Evolutionary conservation across 345 rosid species (phyloP), one percentile per base, ranked within the genome.

Genomic region (Draba incana): DNA sequence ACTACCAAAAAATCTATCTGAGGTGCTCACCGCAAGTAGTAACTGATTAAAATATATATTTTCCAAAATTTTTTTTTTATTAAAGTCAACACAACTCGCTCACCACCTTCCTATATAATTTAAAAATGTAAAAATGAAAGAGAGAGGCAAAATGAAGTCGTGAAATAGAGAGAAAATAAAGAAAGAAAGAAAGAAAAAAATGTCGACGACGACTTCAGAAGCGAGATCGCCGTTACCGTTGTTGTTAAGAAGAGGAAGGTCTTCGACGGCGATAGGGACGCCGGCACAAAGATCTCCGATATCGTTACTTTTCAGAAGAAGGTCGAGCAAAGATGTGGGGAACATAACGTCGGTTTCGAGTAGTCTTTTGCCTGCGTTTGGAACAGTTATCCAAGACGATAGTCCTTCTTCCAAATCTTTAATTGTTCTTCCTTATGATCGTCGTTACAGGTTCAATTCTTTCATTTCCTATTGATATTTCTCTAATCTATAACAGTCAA

Each of bases 351-450:
- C 97, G 0, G 87, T 93, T 69, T 93, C 96, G 0, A 90, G 98
- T 74, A 90, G 90, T 60, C 81, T 90, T 3, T 80, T 90, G 62
- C 98, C 98, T 51, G 95, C 96, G 24, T 90, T 93, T 64, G 99
- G 97, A 13, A 88, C 86, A 0, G 81, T 84, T 30, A 75, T 90
- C 3, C 89, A 83, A 30, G 89, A 84, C 0, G 83, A 82, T 1
- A 27, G 81, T 67, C 27, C 81, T 46, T 70, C 78, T 42, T 80
- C 86, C 38, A 84, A 81, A 77, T 77, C 76, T 72, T 79, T 41
- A 51, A 80, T 83, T 8, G 77, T 93, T 35, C 88, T 88, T 68
- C 97, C 97, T 13, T 90, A 81, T 57, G 99, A 93, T 64, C 86
- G 82, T 38, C 80, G 99, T 87, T 93, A 93, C 77, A 78, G 99